Evolutionary conservation across 169 alveolate species (phyloP), one percentile per base, ranked within the genome.

Genomic region (Neospora caninum): DNA sequence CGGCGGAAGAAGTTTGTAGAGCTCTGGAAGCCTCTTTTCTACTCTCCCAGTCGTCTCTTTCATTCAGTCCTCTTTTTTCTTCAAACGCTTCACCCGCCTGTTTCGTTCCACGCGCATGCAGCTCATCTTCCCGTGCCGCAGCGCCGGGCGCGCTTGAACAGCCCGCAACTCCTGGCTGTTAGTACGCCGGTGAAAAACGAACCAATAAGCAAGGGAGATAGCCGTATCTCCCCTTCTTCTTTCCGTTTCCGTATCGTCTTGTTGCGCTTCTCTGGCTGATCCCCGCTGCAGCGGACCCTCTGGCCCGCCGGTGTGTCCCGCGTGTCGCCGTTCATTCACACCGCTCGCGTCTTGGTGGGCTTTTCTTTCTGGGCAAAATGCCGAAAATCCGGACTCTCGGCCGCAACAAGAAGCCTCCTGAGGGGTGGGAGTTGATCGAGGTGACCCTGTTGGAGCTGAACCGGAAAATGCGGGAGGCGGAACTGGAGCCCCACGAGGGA

Each of bases 401-500:
- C 42, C 22, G n/a, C 39, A 31, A 36, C 20, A 73, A 36, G 93
- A 41, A 42, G 78, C 88, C 95, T 4, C 96, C 96, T 7, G 99
- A 96, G 95, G 99, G 99, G 9, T 99, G 99, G 99, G 99, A 98
- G 34, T 92, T 94, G 82, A 97, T 99, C 43, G 99, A 99, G 92
- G 98, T 98, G 58, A 97, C 98, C 43, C 97, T 99, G 88, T 96
- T 95, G 49, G 99, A 99, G 94, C 97, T 99, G 94, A 96, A 97
- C 83, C 97, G 98, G 96, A 98, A 98, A 95, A 98, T 99, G 99
- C 97, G 99, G 94, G 99, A 99, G 82, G 99, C 98, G n/a, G 99
- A 98, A 95, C 98, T 97, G 84, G 99, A 98, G 88, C 97, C 99
- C 69, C 97, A 98, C 78, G 99, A 98, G 58, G 99, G 99, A 69